Evolutionary conservation across 2,329 filamentous ascomycete genomes (phyloP).

Genomic region (Fusarium nisikadoi): DNA sequence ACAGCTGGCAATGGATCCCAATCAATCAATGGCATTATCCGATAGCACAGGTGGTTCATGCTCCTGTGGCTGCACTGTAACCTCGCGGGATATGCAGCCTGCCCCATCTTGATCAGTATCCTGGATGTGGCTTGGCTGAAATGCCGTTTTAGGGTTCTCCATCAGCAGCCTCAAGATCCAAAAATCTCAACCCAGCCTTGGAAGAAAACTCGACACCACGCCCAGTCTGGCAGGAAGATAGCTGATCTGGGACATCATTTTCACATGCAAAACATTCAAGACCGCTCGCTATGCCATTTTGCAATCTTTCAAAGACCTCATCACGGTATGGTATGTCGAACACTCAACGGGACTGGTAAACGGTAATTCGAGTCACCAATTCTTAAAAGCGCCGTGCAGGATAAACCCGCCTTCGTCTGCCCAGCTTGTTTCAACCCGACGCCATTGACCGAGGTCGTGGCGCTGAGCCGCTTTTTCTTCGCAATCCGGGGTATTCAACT

Average conservation of each 20-base stretch:
- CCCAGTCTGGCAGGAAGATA: background rate
- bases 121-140: slow-evolving; percentile 10
- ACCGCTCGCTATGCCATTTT: background rate
- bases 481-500: slow-evolving; percentile 67
- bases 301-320: background rate
- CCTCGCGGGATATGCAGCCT: background rate
- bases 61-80: slow-evolving; percentile 4
- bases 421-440: slow-evolving; percentile 68
- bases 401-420: slow-evolving; percentile 60
- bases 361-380: slow-evolving; percentile 67
- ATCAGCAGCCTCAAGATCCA: background rate
- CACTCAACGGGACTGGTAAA: slow-evolving; percentile 73
- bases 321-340: slow-evolving; percentile 58
- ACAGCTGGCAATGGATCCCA: background rate
- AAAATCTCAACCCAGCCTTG: background rate
- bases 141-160: background rate
- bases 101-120: background rate
- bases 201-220: background rate
- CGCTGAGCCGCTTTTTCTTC: slow-evolving; percentile 66
- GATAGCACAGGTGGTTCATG: slow-evolving; percentile 3
- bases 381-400: slow-evolving; percentile 69
- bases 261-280: slow-evolving; percentile 10
- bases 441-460: slow-evolving; percentile 53
- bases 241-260: background rate
- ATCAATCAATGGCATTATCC: background rate